phyloP scores from a whole-genome alignment of 2,329 filamentous ascomycete species.

The Talaromyces sp. region DNA sequence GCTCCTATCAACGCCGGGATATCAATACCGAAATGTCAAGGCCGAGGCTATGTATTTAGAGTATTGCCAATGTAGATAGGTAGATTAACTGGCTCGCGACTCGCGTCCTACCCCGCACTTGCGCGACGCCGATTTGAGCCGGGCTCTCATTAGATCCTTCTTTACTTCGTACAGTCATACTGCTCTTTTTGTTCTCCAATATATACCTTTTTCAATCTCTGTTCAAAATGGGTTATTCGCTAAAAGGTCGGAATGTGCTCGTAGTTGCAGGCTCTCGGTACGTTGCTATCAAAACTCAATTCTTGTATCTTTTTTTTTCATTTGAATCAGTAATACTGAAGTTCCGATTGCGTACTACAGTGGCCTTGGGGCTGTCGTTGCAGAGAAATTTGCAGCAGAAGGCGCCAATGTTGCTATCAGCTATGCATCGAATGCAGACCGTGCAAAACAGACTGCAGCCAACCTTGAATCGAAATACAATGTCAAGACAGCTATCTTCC shows the following conservation, averaged over 20 bases:
- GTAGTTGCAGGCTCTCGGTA: constrained; percentile 62
- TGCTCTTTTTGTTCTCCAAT: neutral
- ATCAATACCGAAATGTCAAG: neutral
- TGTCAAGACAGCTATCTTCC: constrained; percentile 52
- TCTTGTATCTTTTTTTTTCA: neutral
- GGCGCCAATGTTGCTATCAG: constrained; percentile 70
- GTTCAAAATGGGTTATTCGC: constrained; percentile 56
- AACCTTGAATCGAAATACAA: constrained; percentile 51
- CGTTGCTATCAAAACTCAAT: neutral
- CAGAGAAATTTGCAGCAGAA: constrained; percentile 62
- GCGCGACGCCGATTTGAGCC: neutral
- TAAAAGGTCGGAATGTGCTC: constrained; percentile 59
- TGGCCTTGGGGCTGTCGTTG: constrained; percentile 67
- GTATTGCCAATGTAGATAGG: neutral
- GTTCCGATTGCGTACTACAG: constrained; percentile 33
- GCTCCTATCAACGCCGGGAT: neutral
- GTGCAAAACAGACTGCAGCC: constrained; percentile 56
- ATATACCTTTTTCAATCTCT: neutral
- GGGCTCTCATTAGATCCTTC: neutral
- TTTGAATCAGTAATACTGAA: neutral
- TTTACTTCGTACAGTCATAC: neutral
- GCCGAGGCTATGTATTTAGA: neutral
- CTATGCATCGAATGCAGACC: constrained; percentile 59
- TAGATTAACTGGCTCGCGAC: neutral
- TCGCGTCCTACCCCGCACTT: neutral